Evolutionary conservation across 768 basidiomycete genomes (phyloP), one percentile per base, ranked within the genome.

Genomic region (Boletellus sp.): DNA sequence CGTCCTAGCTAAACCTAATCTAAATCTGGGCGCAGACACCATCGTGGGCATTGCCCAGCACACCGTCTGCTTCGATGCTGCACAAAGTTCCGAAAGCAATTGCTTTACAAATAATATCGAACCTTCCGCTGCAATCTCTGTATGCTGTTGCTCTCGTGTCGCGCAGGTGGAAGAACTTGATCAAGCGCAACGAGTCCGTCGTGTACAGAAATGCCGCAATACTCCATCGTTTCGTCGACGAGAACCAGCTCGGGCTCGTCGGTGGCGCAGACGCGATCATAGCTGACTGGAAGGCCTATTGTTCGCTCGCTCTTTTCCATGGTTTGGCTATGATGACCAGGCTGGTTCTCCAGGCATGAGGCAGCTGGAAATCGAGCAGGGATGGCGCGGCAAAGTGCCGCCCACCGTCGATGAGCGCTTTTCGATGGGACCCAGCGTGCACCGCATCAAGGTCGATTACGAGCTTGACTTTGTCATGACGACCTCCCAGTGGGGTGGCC

Each of bases 361-460:
- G 49, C 76, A 76, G 37, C 56, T 71, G 31, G 67, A 68, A 36
- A 71, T 82, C 44, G 68, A 74, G 42, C 68, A 63, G 24, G 77
- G 75, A 33, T 89, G 86, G 87, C 55, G 67, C 2, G 87, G 81
- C 4, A 67, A 69, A 31, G 77, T 70, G 0, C 70, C 73, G 2
- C 77, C 78, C 8, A 53, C 54, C 4, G 58, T 69, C 11, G 72
- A 64, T 19, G 50, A 66, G n/a, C 63, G 77, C 32, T 54, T 60
- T 1, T 50, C 63, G 9, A 58, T 70, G 9, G 71, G 75, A 16
- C 53, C 55, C 24, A 59, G 62, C 3, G 80, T 87, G 0, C 87
- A 90, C 64, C 80, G 87, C 6, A 80, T 90, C 68, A 90, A 91
- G 67, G 77, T 86, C 19, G 90, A 92, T 50, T 81, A 87, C 56